Evolutionary conservation across 2,329 filamentous ascomycete species (phyloP).

Genomic region (Aspergillus sp.): DNA sequence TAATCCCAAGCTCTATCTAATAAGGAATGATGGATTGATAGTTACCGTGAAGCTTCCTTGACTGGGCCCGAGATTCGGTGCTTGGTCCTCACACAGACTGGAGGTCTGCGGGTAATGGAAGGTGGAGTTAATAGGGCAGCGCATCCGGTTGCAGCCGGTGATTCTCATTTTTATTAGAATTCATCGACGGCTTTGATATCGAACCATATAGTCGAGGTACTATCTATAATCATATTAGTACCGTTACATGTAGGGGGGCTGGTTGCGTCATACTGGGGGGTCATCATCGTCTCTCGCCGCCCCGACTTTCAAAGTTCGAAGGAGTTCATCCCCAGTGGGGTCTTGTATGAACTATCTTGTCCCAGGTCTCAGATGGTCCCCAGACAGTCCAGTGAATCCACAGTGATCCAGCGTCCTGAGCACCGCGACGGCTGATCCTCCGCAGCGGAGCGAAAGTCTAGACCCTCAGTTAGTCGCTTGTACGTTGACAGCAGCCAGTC

Average conservation of each 20-base stretch:
- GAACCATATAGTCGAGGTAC: not conserved
- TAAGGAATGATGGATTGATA: not conserved
- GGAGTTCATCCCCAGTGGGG: not conserved
- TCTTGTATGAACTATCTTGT: too few relatives aligned
- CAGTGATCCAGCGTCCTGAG: not conserved
- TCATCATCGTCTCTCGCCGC: not conserved
- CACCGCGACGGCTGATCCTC: slow-evolving; percentile 2
- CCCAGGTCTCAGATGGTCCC: too few relatives aligned
- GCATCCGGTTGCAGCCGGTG: not conserved
- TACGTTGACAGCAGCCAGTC: not conserved
- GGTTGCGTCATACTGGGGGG: slow-evolving; percentile 8
- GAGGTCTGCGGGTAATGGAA: not conserved
- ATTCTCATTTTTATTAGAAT: not conserved
- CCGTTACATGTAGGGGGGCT: not conserved
- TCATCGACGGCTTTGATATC: not conserved
- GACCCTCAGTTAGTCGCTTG: not conserved
- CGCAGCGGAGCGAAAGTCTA: slow-evolving; percentile 3
- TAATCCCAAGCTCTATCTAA: not conserved
- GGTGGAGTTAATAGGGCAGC: not conserved
- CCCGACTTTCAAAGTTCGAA: too few relatives aligned
- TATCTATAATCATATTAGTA: not conserved
- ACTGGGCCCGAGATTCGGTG: not conserved
- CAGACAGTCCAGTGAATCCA: too few relatives aligned
- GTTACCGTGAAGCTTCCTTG: not conserved
- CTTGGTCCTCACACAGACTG: too few relatives aligned